Conservation (phyloP, 2,329 filamentous ascomycete genomes). For the Balansia obtecta region DNA sequence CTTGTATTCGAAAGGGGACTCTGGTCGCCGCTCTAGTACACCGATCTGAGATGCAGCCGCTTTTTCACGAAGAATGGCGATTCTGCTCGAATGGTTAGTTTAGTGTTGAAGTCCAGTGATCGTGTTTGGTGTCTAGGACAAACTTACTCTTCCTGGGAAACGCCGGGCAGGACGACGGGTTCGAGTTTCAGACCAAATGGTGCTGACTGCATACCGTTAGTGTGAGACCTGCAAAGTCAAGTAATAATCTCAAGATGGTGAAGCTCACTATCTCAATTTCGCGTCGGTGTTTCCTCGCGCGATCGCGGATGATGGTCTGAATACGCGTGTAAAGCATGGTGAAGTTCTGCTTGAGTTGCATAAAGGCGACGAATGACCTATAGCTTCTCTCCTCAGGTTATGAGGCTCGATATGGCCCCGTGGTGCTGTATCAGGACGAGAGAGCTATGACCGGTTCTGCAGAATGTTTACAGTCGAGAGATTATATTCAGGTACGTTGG, state of each 20-base stretch:
- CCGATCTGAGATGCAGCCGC: slow-evolving; percentile 37
- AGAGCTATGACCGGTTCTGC: background rate
- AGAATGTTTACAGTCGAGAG: background rate
- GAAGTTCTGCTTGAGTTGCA: slow-evolving; percentile 29
- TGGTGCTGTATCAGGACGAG: background rate
- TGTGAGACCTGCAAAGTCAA: background rate
- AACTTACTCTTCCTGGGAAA: slow-evolving; percentile 47
- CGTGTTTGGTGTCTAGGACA: background rate
- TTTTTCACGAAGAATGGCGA: slow-evolving; percentile 38
- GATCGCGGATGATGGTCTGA: slow-evolving; percentile 26
- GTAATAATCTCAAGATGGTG: background rate
- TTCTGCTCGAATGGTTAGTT: slow-evolving; percentile 18
- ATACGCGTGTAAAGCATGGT: slow-evolving; percentile 31
- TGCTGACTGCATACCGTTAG: slow-evolving; percentile 30
- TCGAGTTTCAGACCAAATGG: slow-evolving; percentile 48
- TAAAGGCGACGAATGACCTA: slow-evolving; percentile 6
- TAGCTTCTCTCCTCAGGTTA: background rate
- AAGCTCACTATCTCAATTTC: slow-evolving; percentile 34
- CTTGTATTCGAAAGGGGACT: slow-evolving; percentile 5
- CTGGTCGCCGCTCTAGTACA: slow-evolving; percentile 22
- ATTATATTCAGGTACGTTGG: background rate
- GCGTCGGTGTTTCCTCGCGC: slow-evolving; percentile 29
- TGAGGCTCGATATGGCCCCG: background rate
- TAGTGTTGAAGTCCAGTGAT: background rate
- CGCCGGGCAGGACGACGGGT: slow-evolving; percentile 37